These are phyloP conservation scores for Umbelopsis vinacea DNA, from an alignment of 192 early-diverging fungal species.

Conservation along the genomic window DNA sequence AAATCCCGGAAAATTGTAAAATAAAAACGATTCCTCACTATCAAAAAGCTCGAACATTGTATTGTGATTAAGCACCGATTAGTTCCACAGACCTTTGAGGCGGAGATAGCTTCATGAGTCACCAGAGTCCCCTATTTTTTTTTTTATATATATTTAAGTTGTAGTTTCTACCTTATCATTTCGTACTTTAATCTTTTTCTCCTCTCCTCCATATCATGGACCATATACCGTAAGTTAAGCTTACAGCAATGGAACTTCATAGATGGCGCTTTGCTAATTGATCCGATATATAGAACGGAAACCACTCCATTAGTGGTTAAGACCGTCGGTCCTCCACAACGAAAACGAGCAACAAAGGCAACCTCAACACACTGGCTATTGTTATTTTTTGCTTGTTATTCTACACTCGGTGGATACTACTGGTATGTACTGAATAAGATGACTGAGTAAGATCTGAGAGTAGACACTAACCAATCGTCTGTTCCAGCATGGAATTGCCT, in stretches of 20 bases:
- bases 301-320: conserved; percentile 18
- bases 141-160: background rate
- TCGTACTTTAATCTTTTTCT: background rate
- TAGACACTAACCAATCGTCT: background rate
- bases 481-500: conserved; percentile 1
- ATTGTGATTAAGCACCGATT: background rate
- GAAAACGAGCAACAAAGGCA: conserved; percentile 9
- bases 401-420: conserved; percentile 14
- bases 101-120: conserved; percentile 11
- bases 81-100: conserved; percentile 3
- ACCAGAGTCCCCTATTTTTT: background rate
- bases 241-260: background rate
- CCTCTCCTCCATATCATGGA: background rate
- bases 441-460: background rate
- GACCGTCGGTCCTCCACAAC: background rate
- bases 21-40: background rate
- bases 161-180: background rate
- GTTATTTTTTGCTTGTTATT: conserved; percentile 6
- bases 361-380: conserved; percentile 15
- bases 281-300: background rate
- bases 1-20: background rate
- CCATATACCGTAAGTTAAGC: background rate
- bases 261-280: background rate
- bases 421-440: background rate
- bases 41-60: background rate